Conservation (phyloP, 331 rosid genomes). For the Telfairia occidentalis region DNA sequence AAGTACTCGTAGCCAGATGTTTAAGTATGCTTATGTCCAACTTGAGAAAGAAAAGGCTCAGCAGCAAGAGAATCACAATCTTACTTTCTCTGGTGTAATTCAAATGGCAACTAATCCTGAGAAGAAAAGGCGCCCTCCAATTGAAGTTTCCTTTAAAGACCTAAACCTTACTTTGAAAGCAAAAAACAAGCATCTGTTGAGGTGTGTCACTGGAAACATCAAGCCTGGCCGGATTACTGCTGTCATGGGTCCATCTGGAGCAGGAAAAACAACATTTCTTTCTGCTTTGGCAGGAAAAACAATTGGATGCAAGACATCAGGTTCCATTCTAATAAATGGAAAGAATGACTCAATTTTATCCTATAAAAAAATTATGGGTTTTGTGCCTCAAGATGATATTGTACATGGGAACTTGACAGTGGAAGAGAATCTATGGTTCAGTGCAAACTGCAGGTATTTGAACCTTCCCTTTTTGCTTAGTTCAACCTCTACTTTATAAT, state of each 20-base stretch:
- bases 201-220: constrained; percentile 75
- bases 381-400: constrained; percentile 98
- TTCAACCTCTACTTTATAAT: constrained; percentile 17
- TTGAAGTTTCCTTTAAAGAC: constrained; percentile 82
- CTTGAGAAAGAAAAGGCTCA: constrained; percentile 92
- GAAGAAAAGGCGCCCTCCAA: constrained; percentile 54
- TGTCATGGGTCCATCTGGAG: constrained; percentile 99
- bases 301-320: constrained; percentile 58
- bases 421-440: constrained; percentile 98
- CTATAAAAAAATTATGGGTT: constrained; percentile 80
- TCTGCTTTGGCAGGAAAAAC: constrained; percentile 92
- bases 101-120: constrained; percentile 57
- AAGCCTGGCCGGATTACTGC: constrained; percentile 91
- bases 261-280: constrained; percentile 92
- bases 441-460: constrained; percentile 85
- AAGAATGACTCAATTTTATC: constrained; percentile 68
- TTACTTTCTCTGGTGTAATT: constrained; percentile 78
- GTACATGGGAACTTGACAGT: constrained; percentile 95
- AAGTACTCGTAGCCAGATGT: constrained; percentile 61
- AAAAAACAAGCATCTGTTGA: constrained; percentile 58
- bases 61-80: constrained; percentile 55
- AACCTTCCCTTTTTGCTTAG: constrained; percentile 16
- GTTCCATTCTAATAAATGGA: constrained; percentile 76
- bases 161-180: constrained; percentile 76
- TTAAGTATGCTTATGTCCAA: constrained; percentile 69